A percentile compares a stretch with the other conserved stretches of the same genome.
phyloP scores from a whole-genome alignment of 2,329 filamentous ascomycete genomes.

The Penicillium verrucosum region DNA sequence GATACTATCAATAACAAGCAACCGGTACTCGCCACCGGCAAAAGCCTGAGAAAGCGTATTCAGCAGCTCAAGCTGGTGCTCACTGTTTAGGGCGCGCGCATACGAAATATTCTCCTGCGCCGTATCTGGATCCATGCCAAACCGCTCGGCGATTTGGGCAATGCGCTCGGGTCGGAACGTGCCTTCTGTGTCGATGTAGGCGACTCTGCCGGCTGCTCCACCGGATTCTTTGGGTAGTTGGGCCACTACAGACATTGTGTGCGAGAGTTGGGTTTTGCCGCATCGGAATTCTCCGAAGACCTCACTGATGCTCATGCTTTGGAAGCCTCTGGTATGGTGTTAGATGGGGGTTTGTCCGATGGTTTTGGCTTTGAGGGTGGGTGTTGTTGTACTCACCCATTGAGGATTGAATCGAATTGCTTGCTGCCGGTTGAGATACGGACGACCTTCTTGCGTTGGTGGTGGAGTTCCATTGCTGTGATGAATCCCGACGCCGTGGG shows the following conservation, averaged over 20 bases:
- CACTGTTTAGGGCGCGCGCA: constrained; percentile 63
- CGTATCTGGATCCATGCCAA: constrained; percentile 57
- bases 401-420: constrained; percentile 62
- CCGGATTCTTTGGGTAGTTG: constrained; percentile 57
- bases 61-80: constrained; percentile 63
- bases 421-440: constrained; percentile 69
- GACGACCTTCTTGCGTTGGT: constrained; percentile 61
- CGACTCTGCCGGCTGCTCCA: constrained; percentile 66
- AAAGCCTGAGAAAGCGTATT: constrained; percentile 61
- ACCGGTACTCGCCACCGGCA: constrained; percentile 60
- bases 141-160: constrained; percentile 63
- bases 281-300: constrained; percentile 50
- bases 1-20: constrained; percentile 67
- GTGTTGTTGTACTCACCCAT: constrained; percentile 48
- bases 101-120: constrained; percentile 67
- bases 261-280: constrained; percentile 67
- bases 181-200: constrained; percentile 65
- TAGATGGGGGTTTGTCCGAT: neutral
- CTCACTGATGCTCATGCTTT: constrained; percentile 66
- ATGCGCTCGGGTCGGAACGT: constrained; percentile 67
- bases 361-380: neutral
- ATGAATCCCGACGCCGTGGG: constrained; percentile 60
- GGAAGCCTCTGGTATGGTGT: constrained; percentile 55
- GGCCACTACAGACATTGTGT: constrained; percentile 65
- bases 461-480: constrained; percentile 62